Evolutionary conservation across 2,329 filamentous ascomycete species (phyloP).

Genomic region (Colletotrichum sansevieriae): DNA sequence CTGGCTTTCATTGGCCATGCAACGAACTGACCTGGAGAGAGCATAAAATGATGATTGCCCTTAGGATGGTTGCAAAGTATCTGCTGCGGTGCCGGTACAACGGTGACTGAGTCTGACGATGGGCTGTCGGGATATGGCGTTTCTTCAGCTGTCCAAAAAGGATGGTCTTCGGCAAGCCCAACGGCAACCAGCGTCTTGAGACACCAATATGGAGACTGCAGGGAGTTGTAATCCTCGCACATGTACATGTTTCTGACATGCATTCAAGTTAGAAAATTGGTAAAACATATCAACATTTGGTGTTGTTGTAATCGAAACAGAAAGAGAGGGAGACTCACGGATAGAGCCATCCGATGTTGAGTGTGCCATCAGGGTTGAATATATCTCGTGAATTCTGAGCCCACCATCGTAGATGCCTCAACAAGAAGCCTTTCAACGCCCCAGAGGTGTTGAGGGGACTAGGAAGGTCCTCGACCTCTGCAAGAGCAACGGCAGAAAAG

Average conservation of each 20-base stretch:
- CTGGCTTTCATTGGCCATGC: slow-evolving; percentile 54
- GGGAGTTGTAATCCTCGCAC: slow-evolving; percentile 69
- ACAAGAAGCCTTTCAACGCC: slow-evolving; percentile 60
- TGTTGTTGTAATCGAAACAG: not conserved
- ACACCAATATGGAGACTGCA: slow-evolving; percentile 67
- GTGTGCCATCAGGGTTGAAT: slow-evolving; percentile 62
- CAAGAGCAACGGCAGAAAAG: slow-evolving; percentile 60
- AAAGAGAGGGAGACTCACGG: slow-evolving; percentile 43
- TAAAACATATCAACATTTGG: not conserved
- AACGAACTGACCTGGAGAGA: slow-evolving; percentile 56
- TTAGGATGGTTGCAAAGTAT: slow-evolving; percentile 56
- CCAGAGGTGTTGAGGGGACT: slow-evolving; percentile 54
- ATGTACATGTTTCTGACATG: slow-evolving; percentile 62
- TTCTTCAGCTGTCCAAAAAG: slow-evolving; percentile 61
- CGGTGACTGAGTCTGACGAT: not conserved
- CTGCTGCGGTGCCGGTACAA: slow-evolving; percentile 52
- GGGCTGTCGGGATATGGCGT: slow-evolving; percentile 43
- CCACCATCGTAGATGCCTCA: slow-evolving; percentile 66
- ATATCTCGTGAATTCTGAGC: slow-evolving; percentile 54
- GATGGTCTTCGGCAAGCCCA: slow-evolving; percentile 50
- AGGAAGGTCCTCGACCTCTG: slow-evolving; percentile 54
- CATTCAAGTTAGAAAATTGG: not conserved
- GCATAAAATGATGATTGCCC: slow-evolving; percentile 57
- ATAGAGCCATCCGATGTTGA: slow-evolving; percentile 59
- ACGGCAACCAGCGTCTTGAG: slow-evolving; percentile 63